Evolutionary conservation across 208 protist genomes (phyloP), one percentile per base, ranked within the genome.

Genomic region (Leptomonas pyrrhocoris): DNA sequence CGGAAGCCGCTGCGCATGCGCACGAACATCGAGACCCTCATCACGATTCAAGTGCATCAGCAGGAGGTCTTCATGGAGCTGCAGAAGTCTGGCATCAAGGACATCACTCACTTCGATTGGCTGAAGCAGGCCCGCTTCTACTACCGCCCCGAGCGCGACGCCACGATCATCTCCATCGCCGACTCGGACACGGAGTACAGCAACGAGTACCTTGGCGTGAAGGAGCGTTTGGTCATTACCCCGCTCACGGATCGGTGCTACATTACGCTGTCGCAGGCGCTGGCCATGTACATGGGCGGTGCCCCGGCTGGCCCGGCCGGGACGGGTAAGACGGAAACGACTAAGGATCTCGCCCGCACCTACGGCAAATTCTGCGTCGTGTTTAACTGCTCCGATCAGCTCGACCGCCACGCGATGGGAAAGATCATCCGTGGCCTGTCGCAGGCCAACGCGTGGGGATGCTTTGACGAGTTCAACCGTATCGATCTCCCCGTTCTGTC

Each of bases 321-420:
- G 56, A 99, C 98, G 9, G 98, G 98, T 68, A 99, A 99, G 83
- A 99, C 98, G 5, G 97, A 99, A 85, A 99, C 97, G 23, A 95
- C 95, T 18, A 97, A 98, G 74, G 95, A 98, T 88, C 84, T 98
- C n/a, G 95, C 92, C 1, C 87, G 94, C 34, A 97, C 92, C 42
- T 95, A 97, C 63, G 96, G 94, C 45, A 98, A 98, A 82, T 98
- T 97, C 79, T 96, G 95, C 46, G 93, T 98, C 34, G 94, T 98
- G 36, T 97, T 97, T 65, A 98, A 98, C 79, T 98, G 96, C 84
- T 95, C 89, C 59, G 96, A 98, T 81, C 94, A 98, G 84, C 81
- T 98, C 50, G 95, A 97, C 73, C 93, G 92, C 49, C 88, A 96
- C 69, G 93, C 93, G 56, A 97, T 98, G 93, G 93, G 94, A 36